Percentiles rank a stretch among this genome's conserved stretches.
Conservation (phyloP, 2,329 filamentous ascomycete genomes). For the Xylaria hypoxylon region DNA sequence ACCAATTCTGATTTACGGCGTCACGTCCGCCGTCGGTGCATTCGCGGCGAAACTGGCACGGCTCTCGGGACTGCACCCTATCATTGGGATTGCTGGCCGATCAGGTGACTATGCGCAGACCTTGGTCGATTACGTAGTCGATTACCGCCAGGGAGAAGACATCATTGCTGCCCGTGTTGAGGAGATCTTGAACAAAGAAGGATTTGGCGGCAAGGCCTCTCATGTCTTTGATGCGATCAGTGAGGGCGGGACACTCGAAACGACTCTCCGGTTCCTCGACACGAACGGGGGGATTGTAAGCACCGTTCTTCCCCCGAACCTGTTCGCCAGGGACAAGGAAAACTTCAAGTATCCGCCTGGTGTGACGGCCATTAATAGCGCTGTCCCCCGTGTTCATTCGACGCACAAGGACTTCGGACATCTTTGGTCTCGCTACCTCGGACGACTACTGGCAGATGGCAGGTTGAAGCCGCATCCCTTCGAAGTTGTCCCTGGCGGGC, state of each 20-base stretch:
- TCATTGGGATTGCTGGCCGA: constrained; percentile 40
- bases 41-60: constrained; percentile 39
- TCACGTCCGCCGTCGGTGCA: constrained; percentile 37
- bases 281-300: constrained; percentile 26
- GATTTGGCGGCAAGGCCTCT: constrained; percentile 27
- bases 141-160: constrained; percentile 39
- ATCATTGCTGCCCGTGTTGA: constrained; percentile 27
- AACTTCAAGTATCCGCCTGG: constrained; percentile 37
- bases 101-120: constrained; percentile 31
- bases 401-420: constrained; percentile 39
- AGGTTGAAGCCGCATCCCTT: constrained; percentile 63
- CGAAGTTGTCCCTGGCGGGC: constrained; percentile 65
- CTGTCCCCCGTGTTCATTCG: constrained; percentile 24
- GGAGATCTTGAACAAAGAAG: constrained; percentile 36
- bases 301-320: constrained; percentile 35
- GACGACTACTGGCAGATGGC: constrained; percentile 58
- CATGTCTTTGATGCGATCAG: constrained; percentile 41
- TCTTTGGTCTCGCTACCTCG: constrained; percentile 52
- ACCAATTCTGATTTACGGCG: constrained; percentile 38
- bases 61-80: constrained; percentile 37
- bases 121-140: constrained; percentile 37
- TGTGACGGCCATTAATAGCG: constrained; percentile 30
- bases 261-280: constrained; percentile 33
- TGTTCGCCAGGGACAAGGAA: constrained; percentile 33
- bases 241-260: constrained; percentile 38